Conservation (phyloP, 495 filamentous ascomycete genomes). For the Tuber aestivum region DNA sequence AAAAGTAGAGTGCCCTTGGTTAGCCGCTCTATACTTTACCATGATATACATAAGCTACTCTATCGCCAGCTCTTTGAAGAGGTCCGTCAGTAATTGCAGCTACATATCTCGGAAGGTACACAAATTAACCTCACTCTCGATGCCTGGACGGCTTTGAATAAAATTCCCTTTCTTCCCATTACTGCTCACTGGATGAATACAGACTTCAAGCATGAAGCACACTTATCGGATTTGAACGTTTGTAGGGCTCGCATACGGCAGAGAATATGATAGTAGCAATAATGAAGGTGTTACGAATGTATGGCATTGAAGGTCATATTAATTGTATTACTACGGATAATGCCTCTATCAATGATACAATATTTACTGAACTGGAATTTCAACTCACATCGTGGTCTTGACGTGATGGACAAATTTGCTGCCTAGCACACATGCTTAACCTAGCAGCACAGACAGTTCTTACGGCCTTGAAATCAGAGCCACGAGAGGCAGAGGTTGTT, state of each 20-base stretch:
- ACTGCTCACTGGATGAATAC: conserved; percentile 15
- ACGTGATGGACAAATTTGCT: conserved; percentile 10
- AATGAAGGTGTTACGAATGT: not conserved
- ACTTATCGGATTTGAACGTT: conserved; percentile 1
- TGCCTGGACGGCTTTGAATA: conserved; percentile 18
- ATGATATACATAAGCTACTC: too few species aligned
- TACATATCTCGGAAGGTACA: not conserved
- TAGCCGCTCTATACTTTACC: not conserved
- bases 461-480: not conserved
- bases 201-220: not conserved
- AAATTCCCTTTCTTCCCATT: conserved; percentile 14
- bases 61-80: too few species aligned
- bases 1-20: not conserved
- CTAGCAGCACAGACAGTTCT: conserved; percentile 8
- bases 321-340: conserved; percentile 13
- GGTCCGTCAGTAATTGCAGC: not conserved
- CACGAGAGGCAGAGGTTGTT: too few species aligned
- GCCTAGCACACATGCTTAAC: conserved; percentile 18
- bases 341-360: conserved; percentile 4
- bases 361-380: not conserved
- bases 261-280: conserved; percentile 6
- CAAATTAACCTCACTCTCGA: conserved; percentile 13
- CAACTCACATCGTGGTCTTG: not conserved
- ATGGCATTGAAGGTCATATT: not conserved
- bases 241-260: conserved; percentile 13